Evolutionary conservation across 768 basidiomycete species (phyloP).

Genomic region (Lentinus tigrinus): DNA sequence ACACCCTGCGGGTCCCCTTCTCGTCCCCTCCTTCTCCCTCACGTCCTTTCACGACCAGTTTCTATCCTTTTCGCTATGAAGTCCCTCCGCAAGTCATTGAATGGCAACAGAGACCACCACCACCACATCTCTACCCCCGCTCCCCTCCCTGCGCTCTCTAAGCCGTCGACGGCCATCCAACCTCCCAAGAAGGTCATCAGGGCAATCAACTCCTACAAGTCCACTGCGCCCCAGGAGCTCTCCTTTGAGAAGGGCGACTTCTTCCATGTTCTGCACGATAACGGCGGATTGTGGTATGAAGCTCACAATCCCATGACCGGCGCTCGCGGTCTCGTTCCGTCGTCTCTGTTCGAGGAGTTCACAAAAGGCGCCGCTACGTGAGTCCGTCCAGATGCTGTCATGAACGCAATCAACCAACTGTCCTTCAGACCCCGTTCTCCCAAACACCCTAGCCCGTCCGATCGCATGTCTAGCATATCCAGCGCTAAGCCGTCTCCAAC

Average conservation of each 20-base stretch:
- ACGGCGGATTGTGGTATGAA: constrained; percentile 75
- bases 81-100: constrained; percentile 79
- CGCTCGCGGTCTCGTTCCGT: constrained; percentile 88
- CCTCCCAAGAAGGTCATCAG: constrained; percentile 97
- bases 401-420: constrained; percentile 5
- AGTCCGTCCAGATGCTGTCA: constrained; percentile 28
- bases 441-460: constrained; percentile 10
- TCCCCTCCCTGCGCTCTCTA: constrained; percentile 65
- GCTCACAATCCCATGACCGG: constrained; percentile 93
- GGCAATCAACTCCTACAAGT: constrained; percentile 64
- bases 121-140: constrained; percentile 71
- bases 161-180: constrained; percentile 64
- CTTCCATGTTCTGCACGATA: constrained; percentile 89
- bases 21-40: constrained; percentile 23
- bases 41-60: constrained; percentile 26
- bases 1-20: constrained; percentile 13
- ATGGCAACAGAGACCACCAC: constrained; percentile 58
- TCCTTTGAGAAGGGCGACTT: constrained; percentile 94
- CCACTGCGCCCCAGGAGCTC: constrained; percentile 79
- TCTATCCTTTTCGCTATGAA: constrained; percentile 57
- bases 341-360: constrained; percentile 87
- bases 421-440: constrained; percentile 15
- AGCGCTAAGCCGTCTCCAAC: constrained; percentile 17
- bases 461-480: constrained; percentile 10
- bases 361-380: constrained; percentile 67